Evolutionary conservation across 2,329 filamentous ascomycete genomes (phyloP), one percentile per base, ranked within the genome.

Genomic region (Colletotrichum gloeosporioides): DNA sequence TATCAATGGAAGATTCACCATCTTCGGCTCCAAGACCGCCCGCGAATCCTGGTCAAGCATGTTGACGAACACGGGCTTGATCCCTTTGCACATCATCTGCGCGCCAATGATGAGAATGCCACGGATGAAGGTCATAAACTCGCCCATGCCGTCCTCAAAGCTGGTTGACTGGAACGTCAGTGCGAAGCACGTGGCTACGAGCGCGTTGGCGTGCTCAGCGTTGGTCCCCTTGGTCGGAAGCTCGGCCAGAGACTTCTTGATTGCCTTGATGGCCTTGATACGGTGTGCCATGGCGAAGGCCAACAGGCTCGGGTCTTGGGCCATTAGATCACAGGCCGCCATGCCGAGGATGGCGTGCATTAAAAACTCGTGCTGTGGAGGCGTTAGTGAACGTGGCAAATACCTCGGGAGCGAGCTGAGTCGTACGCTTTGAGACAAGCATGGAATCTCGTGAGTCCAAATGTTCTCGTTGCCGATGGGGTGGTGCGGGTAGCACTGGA

Each of bases 321-420:
- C 84, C 79, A 89, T 88, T 6, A 95, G 87, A 78, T 94, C 91
- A 1, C 93, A 94, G 36, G 93, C 93, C 2, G 93, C 88, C 76
- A 94, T 88, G 15, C 92, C 92, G 1, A 94, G 88, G 67, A 95
- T 92, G 6, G 93, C 92, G 81, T 95, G 93, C 90, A 95, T 94
- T 12, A 94, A 87, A 75, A 92, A 93, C 72, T 93, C 91, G 78
- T 93, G 89, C 89, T 92, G 73, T 27, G 25, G 15, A 5, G n/a
- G n/a, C 8, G 49, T 71, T 13, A 75, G 71, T 8, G 18, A 13
- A 18, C n/a, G 18, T 44, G 10, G 12, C 15, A 8, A 25, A n/a
- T 6, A n/a, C 22, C 22, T n/a, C 18, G 44, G 55, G 44, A 22
- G 34, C 15, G 9, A 7, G 3, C 18, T 31, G 27, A 18, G 7